Evolutionary conservation across 1,284 basidiomycete genomes (phyloP).

Genomic region (Pseudozyma sp.): DNA sequence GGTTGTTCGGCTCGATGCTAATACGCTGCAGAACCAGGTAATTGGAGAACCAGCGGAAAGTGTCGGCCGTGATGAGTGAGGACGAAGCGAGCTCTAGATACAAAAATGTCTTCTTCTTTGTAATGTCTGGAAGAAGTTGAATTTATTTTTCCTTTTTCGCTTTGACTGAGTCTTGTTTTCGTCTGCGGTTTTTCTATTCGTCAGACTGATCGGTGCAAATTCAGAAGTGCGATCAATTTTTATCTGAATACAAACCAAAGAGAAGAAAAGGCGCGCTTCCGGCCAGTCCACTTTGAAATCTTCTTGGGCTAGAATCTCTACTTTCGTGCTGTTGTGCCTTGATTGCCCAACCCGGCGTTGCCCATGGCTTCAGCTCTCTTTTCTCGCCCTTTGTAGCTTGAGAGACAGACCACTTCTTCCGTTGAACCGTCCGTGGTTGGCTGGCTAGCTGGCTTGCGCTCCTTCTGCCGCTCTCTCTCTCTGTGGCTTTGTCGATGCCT

Average conservation of each 20-base stretch:
- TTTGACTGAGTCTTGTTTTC: conserved; percentile 2
- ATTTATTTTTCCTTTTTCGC: neutral
- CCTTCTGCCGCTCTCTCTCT: no score
- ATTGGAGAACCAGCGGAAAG: conserved; percentile 88
- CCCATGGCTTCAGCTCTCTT: neutral
- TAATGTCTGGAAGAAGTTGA: neutral
- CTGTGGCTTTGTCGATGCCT: neutral
- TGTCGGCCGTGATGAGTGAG: conserved; percentile 52
- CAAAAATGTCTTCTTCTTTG: neutral
- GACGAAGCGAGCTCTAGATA: no score
- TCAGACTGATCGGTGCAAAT: conserved; percentile 16
- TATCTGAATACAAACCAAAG: neutral
- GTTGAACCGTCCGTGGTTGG: neutral
- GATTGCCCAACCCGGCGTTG: conserved; percentile 1
- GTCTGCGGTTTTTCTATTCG: conserved; percentile 7
- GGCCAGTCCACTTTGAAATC: neutral
- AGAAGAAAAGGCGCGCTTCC: neutral
- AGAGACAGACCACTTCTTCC: neutral
- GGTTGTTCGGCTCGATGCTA: conserved; percentile 93
- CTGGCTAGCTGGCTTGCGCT: neutral
- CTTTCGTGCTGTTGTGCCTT: neutral
- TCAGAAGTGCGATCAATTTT: conserved; percentile 12
- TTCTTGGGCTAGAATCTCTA: neutral
- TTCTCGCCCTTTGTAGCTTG: neutral
- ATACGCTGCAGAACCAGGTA: conserved; percentile 97